Percentiles rank a stretch among this genome's conserved stretches.
phyloP scores from a whole-genome alignment of 2,329 filamentous ascomycete species.

The Tetracladium maxilliforme region DNA sequence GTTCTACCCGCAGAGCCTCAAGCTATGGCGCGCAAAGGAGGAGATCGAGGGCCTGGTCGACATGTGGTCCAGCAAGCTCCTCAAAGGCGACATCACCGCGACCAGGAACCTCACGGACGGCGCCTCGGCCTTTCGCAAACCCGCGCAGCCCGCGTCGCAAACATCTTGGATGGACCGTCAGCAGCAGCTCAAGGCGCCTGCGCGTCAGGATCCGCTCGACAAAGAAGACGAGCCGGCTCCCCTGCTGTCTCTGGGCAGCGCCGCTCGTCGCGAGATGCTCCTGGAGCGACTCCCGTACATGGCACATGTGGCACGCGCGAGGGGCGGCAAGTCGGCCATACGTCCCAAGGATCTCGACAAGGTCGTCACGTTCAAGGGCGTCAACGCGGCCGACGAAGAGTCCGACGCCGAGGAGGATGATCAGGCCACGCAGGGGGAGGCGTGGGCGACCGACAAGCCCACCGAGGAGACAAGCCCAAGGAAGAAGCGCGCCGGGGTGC shows the following conservation, averaged over 20 bases:
- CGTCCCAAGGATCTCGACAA: constrained; percentile 22
- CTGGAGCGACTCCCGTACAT: constrained; percentile 83
- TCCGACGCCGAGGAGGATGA: constrained; percentile 28
- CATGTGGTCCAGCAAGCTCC: constrained; percentile 46
- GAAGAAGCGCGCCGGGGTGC: constrained; percentile 20
- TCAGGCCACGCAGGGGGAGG: constrained; percentile 21
- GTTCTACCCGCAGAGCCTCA: constrained; percentile 79
- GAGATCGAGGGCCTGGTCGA: constrained; percentile 66
- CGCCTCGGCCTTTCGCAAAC: constrained; percentile 31
- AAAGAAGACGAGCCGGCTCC: constrained; percentile 15
- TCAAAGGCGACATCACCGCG: constrained; percentile 32
- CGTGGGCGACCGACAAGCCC: constrained; percentile 48
- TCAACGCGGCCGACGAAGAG: constrained; percentile 23
- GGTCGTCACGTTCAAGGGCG: constrained; percentile 16
- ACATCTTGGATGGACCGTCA: constrained; percentile 10
- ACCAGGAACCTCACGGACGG: constrained; percentile 25
- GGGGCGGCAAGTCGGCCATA: constrained; percentile 9
- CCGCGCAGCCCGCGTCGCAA: constrained; percentile 12
- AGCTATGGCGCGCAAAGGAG: constrained; percentile 71
- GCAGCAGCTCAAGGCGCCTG: constrained; percentile 10
- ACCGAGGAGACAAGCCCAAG: constrained; percentile 35
- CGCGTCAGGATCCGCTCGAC: constrained; percentile 7
- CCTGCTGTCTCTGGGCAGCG: constrained; percentile 42
- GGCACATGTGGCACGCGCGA: constrained; percentile 39
- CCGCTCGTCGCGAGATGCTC: constrained; percentile 56